phyloP scores from a whole-genome alignment of 2,329 filamentous ascomycete genomes.

The Calonectria pteridis region DNA sequence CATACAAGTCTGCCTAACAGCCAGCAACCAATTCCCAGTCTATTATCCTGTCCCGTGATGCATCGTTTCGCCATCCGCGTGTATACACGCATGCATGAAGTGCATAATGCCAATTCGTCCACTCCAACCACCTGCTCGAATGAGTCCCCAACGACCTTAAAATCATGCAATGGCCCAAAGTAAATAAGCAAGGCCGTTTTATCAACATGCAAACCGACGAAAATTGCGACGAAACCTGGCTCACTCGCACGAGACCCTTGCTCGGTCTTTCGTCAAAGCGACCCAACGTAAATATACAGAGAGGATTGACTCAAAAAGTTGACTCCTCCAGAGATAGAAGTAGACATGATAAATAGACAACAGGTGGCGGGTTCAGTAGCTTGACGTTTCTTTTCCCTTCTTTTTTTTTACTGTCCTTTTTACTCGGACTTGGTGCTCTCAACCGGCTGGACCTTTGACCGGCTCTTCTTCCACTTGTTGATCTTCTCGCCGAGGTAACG shows the following conservation, averaged over 20 bases:
- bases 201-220: background rate
- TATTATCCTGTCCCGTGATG: conserved; percentile 6
- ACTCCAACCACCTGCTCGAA: background rate
- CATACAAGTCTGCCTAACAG: background rate
- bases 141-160: background rate
- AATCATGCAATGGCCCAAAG: background rate
- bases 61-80: background rate
- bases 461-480: conserved; percentile 69
- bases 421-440: conserved; percentile 34
- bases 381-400: background rate
- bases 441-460: conserved; percentile 40
- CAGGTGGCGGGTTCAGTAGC: background rate
- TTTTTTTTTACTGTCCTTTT: background rate
- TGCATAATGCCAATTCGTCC: background rate
- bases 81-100: background rate
- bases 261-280: background rate
- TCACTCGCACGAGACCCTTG: background rate
- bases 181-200: background rate
- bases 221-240: background rate
- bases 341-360: background rate
- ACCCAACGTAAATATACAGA: background rate
- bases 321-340: background rate
- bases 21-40: background rate
- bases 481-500: conserved; percentile 88
- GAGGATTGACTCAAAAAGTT: background rate